These are phyloP conservation scores for Thielaviopsis musarum DNA, from an alignment of 2,329 filamentous ascomycete genomes.

Conservation along the genomic window DNA sequence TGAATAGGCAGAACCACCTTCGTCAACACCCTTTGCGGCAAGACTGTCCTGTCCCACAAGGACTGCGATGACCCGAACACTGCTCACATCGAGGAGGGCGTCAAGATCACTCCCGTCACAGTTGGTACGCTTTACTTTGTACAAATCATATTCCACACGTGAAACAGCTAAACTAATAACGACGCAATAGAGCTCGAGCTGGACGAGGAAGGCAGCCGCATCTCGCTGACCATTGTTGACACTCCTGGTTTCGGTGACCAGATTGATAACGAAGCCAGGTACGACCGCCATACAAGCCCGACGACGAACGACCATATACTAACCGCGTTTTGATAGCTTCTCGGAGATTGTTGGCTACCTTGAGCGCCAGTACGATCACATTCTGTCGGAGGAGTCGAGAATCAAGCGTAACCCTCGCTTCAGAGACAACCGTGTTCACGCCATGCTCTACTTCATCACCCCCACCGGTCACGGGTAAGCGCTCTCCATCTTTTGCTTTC, in stretches of 20 bases:
- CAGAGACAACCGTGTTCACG: slow-evolving; percentile 97
- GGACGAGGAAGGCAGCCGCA: slow-evolving; percentile 95
- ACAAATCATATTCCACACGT: background rate
- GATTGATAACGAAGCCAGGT: slow-evolving; percentile 98
- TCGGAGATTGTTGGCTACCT: slow-evolving; percentile 96
- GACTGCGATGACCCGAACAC: slow-evolving; percentile 79
- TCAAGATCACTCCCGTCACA: slow-evolving; percentile 96
- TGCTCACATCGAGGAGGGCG: slow-evolving; percentile 87
- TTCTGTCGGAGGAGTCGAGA: slow-evolving; percentile 95
- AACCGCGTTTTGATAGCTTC: slow-evolving; percentile 44
- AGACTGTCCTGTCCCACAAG: slow-evolving; percentile 79
- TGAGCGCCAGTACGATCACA: slow-evolving; percentile 98
- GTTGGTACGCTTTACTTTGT: slow-evolving; percentile 48
- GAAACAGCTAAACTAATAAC: slow-evolving; percentile 2
- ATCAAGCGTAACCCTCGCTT: slow-evolving; percentile 99
- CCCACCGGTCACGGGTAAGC: slow-evolving; percentile 83
- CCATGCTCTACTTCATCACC: slow-evolving; percentile 97
- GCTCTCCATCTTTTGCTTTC: background rate
- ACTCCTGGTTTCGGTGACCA: slow-evolving; percentile 97
- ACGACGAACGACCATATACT: slow-evolving; percentile 2
- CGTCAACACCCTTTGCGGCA: slow-evolving; percentile 96
- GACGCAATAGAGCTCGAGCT: slow-evolving; percentile 60
- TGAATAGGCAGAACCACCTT: slow-evolving; percentile 81
- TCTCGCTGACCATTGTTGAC: slow-evolving; percentile 95
- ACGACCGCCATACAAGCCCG: slow-evolving; percentile 18